Evolutionary conservation across 225 moss, liverwort and hornwort species (phyloP).

Genomic region (Polytrichum commune): DNA sequence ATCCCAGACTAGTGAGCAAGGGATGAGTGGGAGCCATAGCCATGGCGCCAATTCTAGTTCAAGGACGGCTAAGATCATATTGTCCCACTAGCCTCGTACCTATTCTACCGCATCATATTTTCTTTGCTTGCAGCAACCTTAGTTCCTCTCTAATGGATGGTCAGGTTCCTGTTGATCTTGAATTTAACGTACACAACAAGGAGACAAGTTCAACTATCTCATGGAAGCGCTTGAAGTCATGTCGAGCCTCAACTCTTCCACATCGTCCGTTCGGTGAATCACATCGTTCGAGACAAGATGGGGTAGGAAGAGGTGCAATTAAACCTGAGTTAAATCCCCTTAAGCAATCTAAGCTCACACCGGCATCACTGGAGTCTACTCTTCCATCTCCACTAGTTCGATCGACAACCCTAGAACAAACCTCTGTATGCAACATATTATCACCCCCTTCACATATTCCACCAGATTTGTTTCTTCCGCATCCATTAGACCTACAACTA

Average conservation of each 20-base stretch:
- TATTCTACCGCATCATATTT: slow-evolving; percentile 7
- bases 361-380: slow-evolving; percentile 26
- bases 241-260: slow-evolving; percentile 39
- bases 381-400: slow-evolving; percentile 31
- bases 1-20: slow-evolving; percentile 15
- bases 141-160: slow-evolving; percentile 24
- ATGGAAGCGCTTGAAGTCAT: slow-evolving; percentile 29
- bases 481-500: slow-evolving; percentile 23
- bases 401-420: slow-evolving; percentile 33
- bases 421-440: slow-evolving; percentile 29
- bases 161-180: slow-evolving; percentile 18
- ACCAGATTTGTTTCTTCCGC: slow-evolving; percentile 42
- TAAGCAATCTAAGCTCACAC: slow-evolving; percentile 31
- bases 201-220: slow-evolving; percentile 9
- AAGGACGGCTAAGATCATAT: slow-evolving; percentile 31
- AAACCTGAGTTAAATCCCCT: slow-evolving; percentile 37
- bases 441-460: slow-evolving; percentile 27
- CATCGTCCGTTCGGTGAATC: slow-evolving; percentile 50
- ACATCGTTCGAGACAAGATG: slow-evolving; percentile 39
- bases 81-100: slow-evolving; percentile 24
- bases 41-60: slow-evolving; percentile 44
- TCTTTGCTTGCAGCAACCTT: slow-evolving; percentile 10
- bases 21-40: slow-evolving; percentile 44
- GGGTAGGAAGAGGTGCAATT: slow-evolving; percentile 33
- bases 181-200: slow-evolving; percentile 8